Conservation (phyloP, 352 stramenopile genomes). For the Phytophthora constricta region DNA sequence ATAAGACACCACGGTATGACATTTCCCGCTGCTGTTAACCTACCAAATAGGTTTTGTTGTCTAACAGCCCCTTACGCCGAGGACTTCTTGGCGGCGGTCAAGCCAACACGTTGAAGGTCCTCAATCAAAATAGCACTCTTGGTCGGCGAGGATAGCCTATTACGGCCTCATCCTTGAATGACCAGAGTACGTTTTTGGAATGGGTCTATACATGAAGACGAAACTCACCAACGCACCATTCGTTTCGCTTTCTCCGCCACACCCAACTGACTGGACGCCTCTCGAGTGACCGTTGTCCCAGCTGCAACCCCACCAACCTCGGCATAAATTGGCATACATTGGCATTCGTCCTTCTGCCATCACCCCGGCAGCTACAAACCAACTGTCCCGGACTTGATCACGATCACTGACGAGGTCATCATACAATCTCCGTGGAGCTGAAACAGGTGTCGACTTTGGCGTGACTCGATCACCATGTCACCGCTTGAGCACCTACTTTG, state of each 20-base stretch:
- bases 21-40: too few species aligned
- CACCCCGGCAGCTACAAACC: background rate
- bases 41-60: too few species aligned
- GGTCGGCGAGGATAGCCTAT: background rate
- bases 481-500: slow-evolving; percentile 27
- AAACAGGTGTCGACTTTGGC: background rate
- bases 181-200: background rate
- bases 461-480: slow-evolving; percentile 16
- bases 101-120: too few species aligned
- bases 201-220: background rate
- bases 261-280: background rate
- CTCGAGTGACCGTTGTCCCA: slow-evolving; percentile 25
- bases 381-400: slow-evolving; percentile 8
- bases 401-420: too few species aligned
- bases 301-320: background rate
- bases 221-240: slow-evolving; percentile 35
- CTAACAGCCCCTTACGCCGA: too few species aligned
- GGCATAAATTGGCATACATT: too few species aligned
- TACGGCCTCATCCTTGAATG: background rate
- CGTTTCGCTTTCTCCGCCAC: slow-evolving; percentile 32
- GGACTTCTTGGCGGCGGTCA: too few species aligned
- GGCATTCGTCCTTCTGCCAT: slow-evolving; percentile 21
- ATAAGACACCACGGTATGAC: too few species aligned
- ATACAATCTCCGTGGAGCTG: background rate
- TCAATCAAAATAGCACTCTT: too few species aligned